Evolutionary conservation across 495 filamentous ascomycete species (phyloP).

Genomic region (Talaromyces adpressus): DNA sequence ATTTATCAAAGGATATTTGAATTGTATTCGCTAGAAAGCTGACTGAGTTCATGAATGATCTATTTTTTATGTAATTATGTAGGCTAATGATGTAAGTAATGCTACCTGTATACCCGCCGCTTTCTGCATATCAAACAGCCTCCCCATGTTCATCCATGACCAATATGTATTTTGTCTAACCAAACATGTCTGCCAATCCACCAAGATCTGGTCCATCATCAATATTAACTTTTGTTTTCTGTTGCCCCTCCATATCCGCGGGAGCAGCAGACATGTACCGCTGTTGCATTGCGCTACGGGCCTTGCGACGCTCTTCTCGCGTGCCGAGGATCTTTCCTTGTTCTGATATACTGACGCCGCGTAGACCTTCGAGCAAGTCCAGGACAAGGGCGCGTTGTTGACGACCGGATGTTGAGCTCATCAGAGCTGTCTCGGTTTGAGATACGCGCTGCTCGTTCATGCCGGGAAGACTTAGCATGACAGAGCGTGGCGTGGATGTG

Average conservation of each 20-base stretch:
- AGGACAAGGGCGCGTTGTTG: constrained; percentile 78
- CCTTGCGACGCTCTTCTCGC: constrained; percentile 43
- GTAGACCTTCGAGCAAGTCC: constrained; percentile 77
- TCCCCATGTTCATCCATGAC: background rate
- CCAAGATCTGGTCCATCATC: constrained; percentile 56
- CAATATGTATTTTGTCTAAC: constrained; percentile 17
- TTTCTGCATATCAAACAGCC: background rate
- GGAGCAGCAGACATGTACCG: constrained; percentile 42
- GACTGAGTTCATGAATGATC: background rate
- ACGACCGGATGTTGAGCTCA: constrained; percentile 57
- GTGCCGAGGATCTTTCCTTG: constrained; percentile 69
- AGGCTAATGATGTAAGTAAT: background rate
- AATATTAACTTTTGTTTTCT: constrained; percentile 39
- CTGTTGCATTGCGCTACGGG: constrained; percentile 46
- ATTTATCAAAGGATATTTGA: too few species aligned
- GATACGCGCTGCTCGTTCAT: constrained; percentile 40
- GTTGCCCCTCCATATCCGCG: constrained; percentile 37
- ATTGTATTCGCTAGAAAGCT: background rate
- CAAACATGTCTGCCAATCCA: constrained; percentile 65
- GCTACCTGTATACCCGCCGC: background rate
- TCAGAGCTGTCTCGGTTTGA: constrained; percentile 44
- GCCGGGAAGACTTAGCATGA: constrained; percentile 52
- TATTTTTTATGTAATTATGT: background rate
- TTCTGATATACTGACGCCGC: constrained; percentile 87
- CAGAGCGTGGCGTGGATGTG: constrained; percentile 45